These are phyloP conservation scores for Triglochin maritima DNA, from an alignment of 106 monocot species.

Conservation along the genomic window DNA sequence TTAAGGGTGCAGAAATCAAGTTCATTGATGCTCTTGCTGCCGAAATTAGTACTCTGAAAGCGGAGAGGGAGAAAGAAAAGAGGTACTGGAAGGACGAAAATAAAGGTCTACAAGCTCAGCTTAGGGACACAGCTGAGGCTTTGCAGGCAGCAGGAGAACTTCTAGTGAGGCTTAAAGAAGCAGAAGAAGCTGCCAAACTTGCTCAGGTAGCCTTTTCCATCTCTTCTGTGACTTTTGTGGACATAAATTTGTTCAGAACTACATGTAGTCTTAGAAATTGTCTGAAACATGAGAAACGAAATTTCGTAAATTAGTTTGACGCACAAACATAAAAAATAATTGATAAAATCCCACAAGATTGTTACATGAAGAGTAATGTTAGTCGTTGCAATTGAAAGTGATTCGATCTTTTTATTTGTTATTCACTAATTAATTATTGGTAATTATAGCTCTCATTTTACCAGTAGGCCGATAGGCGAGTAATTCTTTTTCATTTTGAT, in stretches of 20 bases:
- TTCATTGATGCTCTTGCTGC: constrained; percentile 74
- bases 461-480: too few species aligned
- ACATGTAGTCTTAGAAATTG: too few species aligned
- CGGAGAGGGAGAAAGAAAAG: constrained; percentile 77
- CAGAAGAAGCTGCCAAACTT: constrained; percentile 55
- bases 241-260: too few species aligned
- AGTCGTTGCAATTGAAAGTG: too few species aligned
- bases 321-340: too few species aligned
- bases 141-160: constrained; percentile 90
- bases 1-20: constrained; percentile 55
- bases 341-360: background rate
- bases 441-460: too few species aligned
- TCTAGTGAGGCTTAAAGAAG: constrained; percentile 72
- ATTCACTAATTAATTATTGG: too few species aligned
- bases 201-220: constrained; percentile 39
- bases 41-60: constrained; percentile 59
- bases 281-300: too few species aligned
- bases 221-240: too few species aligned
- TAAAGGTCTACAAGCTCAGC: constrained; percentile 61
- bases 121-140: constrained; percentile 86
- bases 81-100: constrained; percentile 69
- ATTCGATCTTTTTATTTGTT: too few species aligned
- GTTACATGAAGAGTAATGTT: background rate
- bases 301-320: too few species aligned
- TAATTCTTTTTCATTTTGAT: too few species aligned